phyloP scores from a whole-genome alignment of 768 basidiomycete species.

The Pleurotus eryngii region DNA sequence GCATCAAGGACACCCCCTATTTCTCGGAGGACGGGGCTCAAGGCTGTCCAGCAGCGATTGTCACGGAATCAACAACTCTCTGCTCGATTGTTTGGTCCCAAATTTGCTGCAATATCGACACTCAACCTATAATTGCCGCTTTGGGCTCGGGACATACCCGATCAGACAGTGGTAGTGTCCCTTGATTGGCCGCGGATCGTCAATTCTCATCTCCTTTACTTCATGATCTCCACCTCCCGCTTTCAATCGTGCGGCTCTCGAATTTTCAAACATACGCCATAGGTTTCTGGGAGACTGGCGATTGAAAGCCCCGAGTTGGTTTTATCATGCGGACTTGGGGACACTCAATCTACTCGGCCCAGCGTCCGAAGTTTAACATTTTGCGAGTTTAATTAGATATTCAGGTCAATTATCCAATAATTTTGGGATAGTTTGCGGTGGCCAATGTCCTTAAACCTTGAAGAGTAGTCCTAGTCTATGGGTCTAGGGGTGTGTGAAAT shows the following conservation, averaged over 20 bases:
- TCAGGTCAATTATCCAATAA: too few relatives aligned
- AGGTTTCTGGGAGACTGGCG: too few relatives aligned
- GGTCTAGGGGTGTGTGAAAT: too few relatives aligned
- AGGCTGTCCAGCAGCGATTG: constrained; percentile 3
- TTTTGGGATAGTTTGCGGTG: too few relatives aligned
- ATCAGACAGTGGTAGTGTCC: neutral
- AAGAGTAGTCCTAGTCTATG: too few relatives aligned
- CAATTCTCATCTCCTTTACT: constrained; percentile 9
- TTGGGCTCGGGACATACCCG: constrained; percentile 6
- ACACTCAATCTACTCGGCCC: too few relatives aligned
- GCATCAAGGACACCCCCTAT: neutral
- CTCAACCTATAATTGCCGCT: constrained; percentile 1
- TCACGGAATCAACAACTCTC: neutral
- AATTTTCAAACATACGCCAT: neutral
- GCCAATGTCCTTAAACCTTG: neutral
- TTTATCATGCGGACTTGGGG: too few relatives aligned
- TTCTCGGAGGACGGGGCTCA: neutral
- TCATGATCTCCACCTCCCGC: constrained; percentile 5
- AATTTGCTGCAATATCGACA: neutral
- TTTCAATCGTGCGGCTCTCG: neutral
- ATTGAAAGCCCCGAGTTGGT: too few relatives aligned
- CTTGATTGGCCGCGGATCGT: constrained; percentile 7
- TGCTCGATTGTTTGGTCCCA: too few relatives aligned
- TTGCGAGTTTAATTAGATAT: too few relatives aligned
- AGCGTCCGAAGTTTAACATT: too few relatives aligned